Percentiles rank a stretch among this genome's conserved stretches.
phyloP scores from a whole-genome alignment of 805 yeast genomes.

The Barnettozyma californica region DNA sequence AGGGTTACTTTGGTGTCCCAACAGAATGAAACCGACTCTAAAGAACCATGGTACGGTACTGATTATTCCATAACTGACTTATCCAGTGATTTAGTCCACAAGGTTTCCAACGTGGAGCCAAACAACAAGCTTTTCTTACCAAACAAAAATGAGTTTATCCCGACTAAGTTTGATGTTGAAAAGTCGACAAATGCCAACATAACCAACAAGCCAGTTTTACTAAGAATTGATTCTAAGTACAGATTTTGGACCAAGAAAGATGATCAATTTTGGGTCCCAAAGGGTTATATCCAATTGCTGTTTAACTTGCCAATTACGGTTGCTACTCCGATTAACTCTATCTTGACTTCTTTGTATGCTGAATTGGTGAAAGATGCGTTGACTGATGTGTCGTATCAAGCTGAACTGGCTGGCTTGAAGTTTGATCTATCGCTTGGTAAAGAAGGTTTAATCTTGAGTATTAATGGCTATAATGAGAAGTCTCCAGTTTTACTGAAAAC shows the following conservation, averaged over 20 bases:
- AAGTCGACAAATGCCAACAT: constrained; percentile 33
- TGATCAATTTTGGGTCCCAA: constrained; percentile 84
- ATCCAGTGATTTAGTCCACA: constrained; percentile 32
- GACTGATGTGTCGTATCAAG: constrained; percentile 75
- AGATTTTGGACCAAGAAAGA: constrained; percentile 88
- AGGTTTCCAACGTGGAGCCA: constrained; percentile 28
- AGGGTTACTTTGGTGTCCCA: constrained; percentile 51
- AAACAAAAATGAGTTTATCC: constrained; percentile 70
- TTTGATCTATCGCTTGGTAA: constrained; percentile 53
- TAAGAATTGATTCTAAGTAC: constrained; percentile 44
- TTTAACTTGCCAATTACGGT: constrained; percentile 62
- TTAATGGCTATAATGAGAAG: constrained; percentile 84
- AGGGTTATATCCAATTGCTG: constrained; percentile 62
- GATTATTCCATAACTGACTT: constrained; percentile 53
- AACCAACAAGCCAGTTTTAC: constrained; percentile 52
- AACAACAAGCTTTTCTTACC: constrained; percentile 53
- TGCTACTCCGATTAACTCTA: constrained; percentile 51
- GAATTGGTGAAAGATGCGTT: constrained; percentile 73
- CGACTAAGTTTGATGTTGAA: constrained; percentile 66
- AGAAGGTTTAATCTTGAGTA: constrained; percentile 64
- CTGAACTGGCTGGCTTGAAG: constrained; percentile 72
- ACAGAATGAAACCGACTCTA: constrained; percentile 43
- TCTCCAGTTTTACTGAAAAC: constrained; percentile 55
- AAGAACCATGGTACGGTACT: constrained; percentile 90
- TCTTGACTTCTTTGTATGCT: constrained; percentile 55